These are phyloP conservation scores for Trichoderma harzianum DNA, from an alignment of 2,329 filamentous ascomycete genomes.

Conservation along the genomic window DNA sequence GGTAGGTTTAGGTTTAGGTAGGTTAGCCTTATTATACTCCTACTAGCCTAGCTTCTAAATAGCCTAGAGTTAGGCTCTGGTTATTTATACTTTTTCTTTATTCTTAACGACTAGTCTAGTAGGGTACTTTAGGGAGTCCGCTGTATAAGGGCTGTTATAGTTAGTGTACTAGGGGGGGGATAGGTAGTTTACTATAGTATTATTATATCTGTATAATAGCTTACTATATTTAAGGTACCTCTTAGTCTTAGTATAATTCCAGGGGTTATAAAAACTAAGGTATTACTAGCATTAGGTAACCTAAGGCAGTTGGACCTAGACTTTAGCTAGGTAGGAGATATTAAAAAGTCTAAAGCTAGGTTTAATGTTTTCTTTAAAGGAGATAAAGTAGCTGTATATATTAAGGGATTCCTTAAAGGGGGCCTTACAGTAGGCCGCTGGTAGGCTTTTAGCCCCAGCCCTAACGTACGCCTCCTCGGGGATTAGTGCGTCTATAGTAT, in stretches of 20 bases:
- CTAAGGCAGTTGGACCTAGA: background rate
- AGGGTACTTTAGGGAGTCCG: background rate
- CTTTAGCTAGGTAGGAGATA: background rate
- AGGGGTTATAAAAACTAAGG: background rate
- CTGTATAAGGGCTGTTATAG: background rate
- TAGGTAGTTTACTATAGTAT: background rate
- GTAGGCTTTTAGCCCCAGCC: background rate
- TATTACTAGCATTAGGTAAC: background rate
- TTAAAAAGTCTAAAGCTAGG: background rate
- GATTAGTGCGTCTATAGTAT: background rate
- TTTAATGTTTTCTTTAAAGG: background rate
- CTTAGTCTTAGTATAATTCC: background rate
- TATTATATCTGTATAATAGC: background rate
- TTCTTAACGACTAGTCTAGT: background rate
- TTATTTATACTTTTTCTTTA: background rate
- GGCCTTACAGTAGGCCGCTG: background rate
- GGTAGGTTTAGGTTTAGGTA: background rate
- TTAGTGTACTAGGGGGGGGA: background rate
- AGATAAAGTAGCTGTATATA: background rate
- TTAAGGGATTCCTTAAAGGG: background rate
- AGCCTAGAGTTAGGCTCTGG: background rate
- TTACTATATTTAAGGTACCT: background rate
- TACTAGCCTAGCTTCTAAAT: background rate
- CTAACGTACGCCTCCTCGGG: background rate
- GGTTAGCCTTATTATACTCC: background rate